A percentile compares a stretch with the other conserved stretches of the same genome.
Conservation (phyloP, 2,329 filamentous ascomycete genomes). For the Graphiopsis chlorocephala region DNA sequence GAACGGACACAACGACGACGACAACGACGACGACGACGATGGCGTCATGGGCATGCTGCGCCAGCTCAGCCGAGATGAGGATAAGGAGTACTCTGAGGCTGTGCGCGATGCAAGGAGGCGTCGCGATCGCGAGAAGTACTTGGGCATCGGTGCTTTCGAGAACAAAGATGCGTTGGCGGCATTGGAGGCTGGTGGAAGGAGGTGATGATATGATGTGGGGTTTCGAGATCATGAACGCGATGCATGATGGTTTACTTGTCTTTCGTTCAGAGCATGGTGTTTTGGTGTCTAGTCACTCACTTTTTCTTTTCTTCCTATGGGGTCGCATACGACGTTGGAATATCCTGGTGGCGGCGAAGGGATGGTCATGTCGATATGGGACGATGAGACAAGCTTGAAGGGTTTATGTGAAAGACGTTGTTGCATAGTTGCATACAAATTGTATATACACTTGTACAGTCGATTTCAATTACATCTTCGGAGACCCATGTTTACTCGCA, state of each 20-base stretch:
- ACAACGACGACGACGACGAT: not conserved
- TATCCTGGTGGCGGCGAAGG: not conserved
- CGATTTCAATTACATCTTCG: not conserved
- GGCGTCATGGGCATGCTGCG: constrained; percentile 15
- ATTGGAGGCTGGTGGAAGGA: not conserved
- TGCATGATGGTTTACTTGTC: not conserved
- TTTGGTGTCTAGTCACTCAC: not conserved
- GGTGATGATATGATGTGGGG: not conserved
- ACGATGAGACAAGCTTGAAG: not conserved
- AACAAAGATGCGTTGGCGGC: constrained; percentile 1
- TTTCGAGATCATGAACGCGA: not conserved
- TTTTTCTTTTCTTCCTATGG: not conserved
- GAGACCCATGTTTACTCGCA: not conserved
- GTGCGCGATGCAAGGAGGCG: not conserved
- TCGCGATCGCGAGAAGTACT: not conserved
- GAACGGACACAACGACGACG: not conserved
- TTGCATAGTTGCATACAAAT: not conserved
- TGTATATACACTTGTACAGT: not conserved
- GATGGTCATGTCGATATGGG: not conserved
- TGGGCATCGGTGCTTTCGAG: not conserved
- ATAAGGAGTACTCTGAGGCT: not conserved
- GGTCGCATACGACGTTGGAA: not conserved
- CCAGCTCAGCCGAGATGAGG: constrained; percentile 2
- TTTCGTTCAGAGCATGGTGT: not conserved
- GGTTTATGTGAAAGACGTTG: not conserved